phyloP scores from a whole-genome alignment of 169 alveolate genomes.

The Cryptosporidium ubiquitum region DNA sequence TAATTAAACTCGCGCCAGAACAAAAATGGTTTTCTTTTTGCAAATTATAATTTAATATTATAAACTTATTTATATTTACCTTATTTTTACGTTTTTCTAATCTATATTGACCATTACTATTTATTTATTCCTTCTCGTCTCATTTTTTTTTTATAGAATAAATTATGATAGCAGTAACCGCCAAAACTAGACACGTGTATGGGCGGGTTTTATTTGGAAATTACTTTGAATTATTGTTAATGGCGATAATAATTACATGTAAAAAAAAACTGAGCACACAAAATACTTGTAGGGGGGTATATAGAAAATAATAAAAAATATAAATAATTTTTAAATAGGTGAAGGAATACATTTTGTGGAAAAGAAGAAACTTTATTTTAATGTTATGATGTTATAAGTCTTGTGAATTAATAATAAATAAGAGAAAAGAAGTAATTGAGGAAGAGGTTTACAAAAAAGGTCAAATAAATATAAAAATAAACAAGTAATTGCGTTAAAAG shows the following conservation, averaged over 20 bases:
- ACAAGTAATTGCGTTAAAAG: not conserved
- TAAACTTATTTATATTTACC: not conserved
- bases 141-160: not conserved
- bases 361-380: too few relatives aligned
- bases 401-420: not conserved
- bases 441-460: not conserved
- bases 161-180: slow-evolving; percentile 4
- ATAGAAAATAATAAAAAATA: not conserved
- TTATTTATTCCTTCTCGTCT: slow-evolving; percentile 8
- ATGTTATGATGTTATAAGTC: not conserved
- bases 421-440: not conserved
- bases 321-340: not conserved
- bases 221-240: not conserved
- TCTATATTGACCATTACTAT: not conserved
- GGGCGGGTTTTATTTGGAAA: slow-evolving; percentile 73
- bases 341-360: not conserved
- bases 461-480: not conserved
- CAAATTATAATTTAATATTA: too few relatives aligned
- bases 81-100: not conserved
- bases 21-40: not conserved
- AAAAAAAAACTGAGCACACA: slow-evolving; percentile 8
- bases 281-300: not conserved
- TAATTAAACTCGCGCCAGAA: slow-evolving; percentile 10
- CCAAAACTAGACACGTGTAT: slow-evolving; percentile 26
- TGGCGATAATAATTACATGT: slow-evolving; percentile 45